Percentiles rank a stretch among this genome's conserved stretches.
phyloP scores from a whole-genome alignment of 202 grass and related monocot genomes.

The Panicum virgatum region DNA sequence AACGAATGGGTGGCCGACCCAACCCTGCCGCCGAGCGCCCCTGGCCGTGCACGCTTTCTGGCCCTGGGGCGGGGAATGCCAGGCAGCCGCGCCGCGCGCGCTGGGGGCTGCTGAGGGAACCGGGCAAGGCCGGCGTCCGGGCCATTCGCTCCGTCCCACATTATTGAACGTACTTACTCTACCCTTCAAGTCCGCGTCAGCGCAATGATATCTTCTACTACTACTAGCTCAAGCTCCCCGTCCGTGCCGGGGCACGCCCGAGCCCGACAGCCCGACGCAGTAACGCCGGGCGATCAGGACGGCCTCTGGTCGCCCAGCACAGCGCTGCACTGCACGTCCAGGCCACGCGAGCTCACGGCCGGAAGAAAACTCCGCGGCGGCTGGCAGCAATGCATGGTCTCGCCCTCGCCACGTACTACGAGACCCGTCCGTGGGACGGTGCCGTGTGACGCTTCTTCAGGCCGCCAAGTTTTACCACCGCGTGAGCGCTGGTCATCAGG shows the following conservation, averaged over 20 bases:
- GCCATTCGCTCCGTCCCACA: not conserved
- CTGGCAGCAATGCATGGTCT: too few relatives aligned
- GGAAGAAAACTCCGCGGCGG: too few relatives aligned
- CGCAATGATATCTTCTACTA: not conserved
- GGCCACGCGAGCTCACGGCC: not conserved
- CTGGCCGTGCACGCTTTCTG: too few relatives aligned
- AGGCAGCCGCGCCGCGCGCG: too few relatives aligned
- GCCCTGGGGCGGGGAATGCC: too few relatives aligned
- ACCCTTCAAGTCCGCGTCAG: slow-evolving; percentile 22
- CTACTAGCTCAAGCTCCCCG: slow-evolving; percentile 35
- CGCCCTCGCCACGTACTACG: not conserved
- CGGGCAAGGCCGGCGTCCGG: not conserved
- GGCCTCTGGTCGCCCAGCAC: not conserved
- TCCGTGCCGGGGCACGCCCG: not conserved
- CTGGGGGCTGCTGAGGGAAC: too few relatives aligned
- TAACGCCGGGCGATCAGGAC: not conserved
- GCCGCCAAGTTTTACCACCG: too few relatives aligned
- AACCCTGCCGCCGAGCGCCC: too few relatives aligned
- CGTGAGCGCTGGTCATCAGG: not conserved
- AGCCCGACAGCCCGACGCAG: slow-evolving; percentile 16
- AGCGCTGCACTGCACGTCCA: not conserved
- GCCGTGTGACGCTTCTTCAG: not conserved
- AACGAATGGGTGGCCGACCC: not conserved
- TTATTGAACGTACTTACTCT: too few relatives aligned
- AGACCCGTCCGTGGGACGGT: not conserved